Evolutionary conservation across 1,284 basidiomycete genomes (phyloP), one percentile per base, ranked within the genome.

Genomic region (Cryptococcus hybrid): DNA sequence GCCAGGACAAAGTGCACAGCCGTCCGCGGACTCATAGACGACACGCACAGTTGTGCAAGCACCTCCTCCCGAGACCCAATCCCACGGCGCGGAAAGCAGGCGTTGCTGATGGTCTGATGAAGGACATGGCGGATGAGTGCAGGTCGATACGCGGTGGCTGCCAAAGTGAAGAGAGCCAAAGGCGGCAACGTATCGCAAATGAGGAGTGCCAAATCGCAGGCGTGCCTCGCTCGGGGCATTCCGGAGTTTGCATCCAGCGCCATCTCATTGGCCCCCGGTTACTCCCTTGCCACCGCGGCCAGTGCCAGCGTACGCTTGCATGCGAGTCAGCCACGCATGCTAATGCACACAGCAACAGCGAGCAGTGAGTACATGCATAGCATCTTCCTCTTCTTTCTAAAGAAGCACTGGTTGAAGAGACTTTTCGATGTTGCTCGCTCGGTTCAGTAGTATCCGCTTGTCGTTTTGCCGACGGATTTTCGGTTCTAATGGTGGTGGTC

Each of bases 1-100:
- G 11, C 12, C 44, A 12, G 8, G 18, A 34, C 13, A 40, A 54
- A 18, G 18, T 18, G 18, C 18, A 18, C 18, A 18, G 18, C 18
- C 18, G 18, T 18, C 18, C 18, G 18, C 18, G 18, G 18, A 18
- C 18, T 18, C 18, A 18, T 18, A 18, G 12, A 6, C 9, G 40
- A 13, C n/a, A 71, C 73, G 47, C 57, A 76, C 74, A 70, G 55
- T 70, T 69, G 60, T 70, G 68, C 52, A 76, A 55, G 3, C 57
- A 56, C 48, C 74, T 65, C 40, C 69, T 59, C 53, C 74, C 72
- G 34, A 75, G 63, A 47, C 65, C 70, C 42, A 64, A 51, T 42
- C 68, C 64, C 45, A 67, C 45, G 43, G 64, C 60, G 46, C 62
- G 60, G 37, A 64, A 62, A 49, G 64, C 53, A 35, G 57, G 56